phyloP scores from a whole-genome alignment of 768 basidiomycete genomes.

The Tylopilus sp. region DNA sequence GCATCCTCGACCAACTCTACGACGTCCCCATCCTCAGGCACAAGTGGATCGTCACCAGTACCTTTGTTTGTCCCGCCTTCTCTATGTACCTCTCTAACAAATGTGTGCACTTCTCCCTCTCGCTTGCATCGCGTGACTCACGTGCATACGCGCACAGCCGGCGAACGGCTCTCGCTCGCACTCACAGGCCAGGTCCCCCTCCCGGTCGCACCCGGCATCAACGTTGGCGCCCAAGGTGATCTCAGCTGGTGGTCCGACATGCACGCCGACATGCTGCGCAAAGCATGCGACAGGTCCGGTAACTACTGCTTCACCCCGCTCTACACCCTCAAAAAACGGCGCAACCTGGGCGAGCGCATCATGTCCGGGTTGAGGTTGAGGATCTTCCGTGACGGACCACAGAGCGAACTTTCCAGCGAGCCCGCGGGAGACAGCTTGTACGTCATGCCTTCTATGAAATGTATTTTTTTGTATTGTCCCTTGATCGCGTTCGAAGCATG shows the following conservation, averaged over 20 bases:
- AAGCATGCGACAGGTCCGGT: constrained; percentile 19
- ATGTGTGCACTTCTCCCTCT: not conserved
- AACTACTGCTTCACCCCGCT: constrained; percentile 26
- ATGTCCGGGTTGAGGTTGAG: not conserved
- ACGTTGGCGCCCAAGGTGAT: constrained; percentile 11
- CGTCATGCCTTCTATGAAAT: constrained; percentile 1
- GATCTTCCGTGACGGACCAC: not conserved
- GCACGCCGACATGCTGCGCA: constrained; percentile 21
- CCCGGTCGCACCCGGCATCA: not conserved
- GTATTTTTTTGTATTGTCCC: not conserved
- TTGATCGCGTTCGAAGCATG: not conserved
- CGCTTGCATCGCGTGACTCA: no score
- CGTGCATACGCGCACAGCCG: constrained; percentile 17
- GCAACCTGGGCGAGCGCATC: not conserved
- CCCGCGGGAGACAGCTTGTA: constrained; percentile 14
- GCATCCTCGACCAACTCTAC: constrained; percentile 24
- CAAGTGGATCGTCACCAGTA: constrained; percentile 34
- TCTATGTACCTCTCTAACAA: constrained; percentile 33
- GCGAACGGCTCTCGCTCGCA: constrained; percentile 24
- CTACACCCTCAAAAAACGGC: constrained; percentile 22
- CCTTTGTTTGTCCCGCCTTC: constrained; percentile 31
- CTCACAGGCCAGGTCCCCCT: constrained; percentile 17
- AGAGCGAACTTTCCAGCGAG: not conserved
- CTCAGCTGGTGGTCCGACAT: constrained; percentile 22
- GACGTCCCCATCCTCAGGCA: constrained; percentile 21